Evolutionary conservation across 805 yeast species (phyloP), one percentile per base, ranked within the genome.

Genomic region (Ogataea dorogensis): DNA sequence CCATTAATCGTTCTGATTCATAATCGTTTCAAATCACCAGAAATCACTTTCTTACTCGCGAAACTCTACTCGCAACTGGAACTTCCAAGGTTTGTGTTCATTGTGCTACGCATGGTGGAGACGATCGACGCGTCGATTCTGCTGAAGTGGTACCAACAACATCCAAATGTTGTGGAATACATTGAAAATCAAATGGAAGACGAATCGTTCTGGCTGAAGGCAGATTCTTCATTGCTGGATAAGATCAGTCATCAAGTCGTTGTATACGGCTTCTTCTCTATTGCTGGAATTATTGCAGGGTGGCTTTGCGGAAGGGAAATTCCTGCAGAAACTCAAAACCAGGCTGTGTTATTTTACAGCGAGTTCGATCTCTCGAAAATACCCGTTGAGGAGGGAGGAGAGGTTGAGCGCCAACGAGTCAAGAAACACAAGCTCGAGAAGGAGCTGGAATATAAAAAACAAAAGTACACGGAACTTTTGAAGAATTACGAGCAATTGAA

Each of bases 401-500:
- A 32, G n/a, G 24, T 32, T 30, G 17, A 24, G 6, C 33, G 37
- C 17, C 49, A 45, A 24, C 42, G 38, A 15, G 20, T 23, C 14
- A 50, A 49, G 13, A 23, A 20, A 7, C 33, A 40, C 13, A 43
- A 27, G 11, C 31, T 51, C 16, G 31, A 28, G 8, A 34, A 34
- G 23, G 54, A 52, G 25, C 32, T 44, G 17, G 33, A 31, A 16
- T 20, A 27, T 9, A 52, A 51, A 36, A 48, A 33, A 8, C 23
- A 19, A 2, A 45, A 36, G 19, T 59, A 59, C 33, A 50, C 47
- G 9, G 60, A 60, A 18, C 43, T 60, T n/a, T 39, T 55, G 14
- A 50, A 51, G 30, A 60, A 56, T 34, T 58, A 58, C 38, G 54
- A 58, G 31, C 64, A 60, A 40, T 31, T 59, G 32, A 59, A 57